A percentile compares a stretch with the other conserved stretches of the same genome.
These are phyloP conservation scores for Hyaloscypha variabilis DNA, from an alignment of 495 filamentous ascomycete genomes.

Conservation along the genomic window DNA sequence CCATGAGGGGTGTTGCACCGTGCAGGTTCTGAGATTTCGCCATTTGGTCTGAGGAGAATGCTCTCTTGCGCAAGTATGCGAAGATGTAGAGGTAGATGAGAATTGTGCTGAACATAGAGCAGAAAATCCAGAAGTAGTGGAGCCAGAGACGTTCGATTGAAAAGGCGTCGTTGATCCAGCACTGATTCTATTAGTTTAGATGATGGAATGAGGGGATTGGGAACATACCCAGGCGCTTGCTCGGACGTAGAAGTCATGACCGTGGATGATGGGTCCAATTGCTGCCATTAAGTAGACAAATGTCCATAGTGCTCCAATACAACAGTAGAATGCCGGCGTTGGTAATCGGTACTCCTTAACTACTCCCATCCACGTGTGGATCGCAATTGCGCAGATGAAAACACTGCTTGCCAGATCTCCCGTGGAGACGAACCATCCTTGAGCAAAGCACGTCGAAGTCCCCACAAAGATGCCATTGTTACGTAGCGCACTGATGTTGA, in stretches of 20 bases:
- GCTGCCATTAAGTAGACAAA: slow-evolving; percentile 61
- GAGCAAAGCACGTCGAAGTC: slow-evolving; percentile 63
- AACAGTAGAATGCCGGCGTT: slow-evolving; percentile 51
- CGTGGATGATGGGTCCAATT: slow-evolving; percentile 51
- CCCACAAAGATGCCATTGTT: slow-evolving; percentile 58
- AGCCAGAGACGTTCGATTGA: slow-evolving; percentile 65
- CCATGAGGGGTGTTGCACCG: slow-evolving; percentile 64
- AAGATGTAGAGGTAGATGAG: slow-evolving; percentile 67
- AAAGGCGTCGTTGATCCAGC: slow-evolving; percentile 69
- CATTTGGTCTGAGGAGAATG: not conserved
- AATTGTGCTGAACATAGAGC: slow-evolving; percentile 65
- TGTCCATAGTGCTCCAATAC: slow-evolving; percentile 56
- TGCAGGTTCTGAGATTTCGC: slow-evolving; percentile 27
- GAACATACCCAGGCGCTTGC: slow-evolving; percentile 64
- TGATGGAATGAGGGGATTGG: slow-evolving; percentile 17
- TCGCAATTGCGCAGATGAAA: slow-evolving; percentile 70
- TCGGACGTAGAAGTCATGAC: slow-evolving; percentile 61
- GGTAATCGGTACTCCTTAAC: slow-evolving; percentile 60
- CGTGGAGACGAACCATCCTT: slow-evolving; percentile 71
- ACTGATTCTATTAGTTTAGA: slow-evolving; percentile 47
- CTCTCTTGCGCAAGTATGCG: slow-evolving; percentile 49
- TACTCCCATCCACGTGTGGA: slow-evolving; percentile 69
- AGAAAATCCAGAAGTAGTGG: slow-evolving; percentile 82
- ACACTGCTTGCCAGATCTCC: slow-evolving; percentile 71
- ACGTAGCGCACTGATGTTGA: slow-evolving; percentile 64